Percentiles rank a stretch among this genome's conserved stretches.
Conservation (phyloP, 2,329 filamentous ascomycete genomes). For the Talaromyces sp. region DNA sequence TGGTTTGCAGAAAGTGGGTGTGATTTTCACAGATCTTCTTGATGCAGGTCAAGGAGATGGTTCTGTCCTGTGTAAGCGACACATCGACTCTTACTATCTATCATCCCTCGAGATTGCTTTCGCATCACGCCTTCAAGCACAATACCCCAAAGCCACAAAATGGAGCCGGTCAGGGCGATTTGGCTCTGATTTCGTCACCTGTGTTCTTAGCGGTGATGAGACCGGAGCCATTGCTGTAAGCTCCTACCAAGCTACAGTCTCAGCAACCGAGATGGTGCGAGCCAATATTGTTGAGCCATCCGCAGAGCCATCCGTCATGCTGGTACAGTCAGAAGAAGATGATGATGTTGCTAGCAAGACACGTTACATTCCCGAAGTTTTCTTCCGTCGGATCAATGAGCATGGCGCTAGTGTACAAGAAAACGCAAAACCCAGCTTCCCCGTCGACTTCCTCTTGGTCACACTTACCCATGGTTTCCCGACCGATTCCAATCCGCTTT, state of each 20-base stretch:
- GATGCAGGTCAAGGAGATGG: slow-evolving; percentile 81
- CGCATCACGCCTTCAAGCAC: slow-evolving; percentile 82
- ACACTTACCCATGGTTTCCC: slow-evolving; percentile 97
- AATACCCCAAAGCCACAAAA: slow-evolving; percentile 86
- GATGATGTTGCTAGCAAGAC: slow-evolving; percentile 68
- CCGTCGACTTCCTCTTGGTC: slow-evolving; percentile 93
- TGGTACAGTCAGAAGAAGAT: slow-evolving; percentile 90
- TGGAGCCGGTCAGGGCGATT: slow-evolving; percentile 96
- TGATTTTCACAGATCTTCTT: slow-evolving; percentile 91
- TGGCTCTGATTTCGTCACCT: slow-evolving; percentile 96
- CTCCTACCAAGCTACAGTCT: slow-evolving; percentile 92
- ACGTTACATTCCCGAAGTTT: slow-evolving; percentile 95
- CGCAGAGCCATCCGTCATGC: slow-evolving; percentile 88
- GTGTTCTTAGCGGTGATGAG: slow-evolving; percentile 90
- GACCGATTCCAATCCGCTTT: slow-evolving; percentile 73
- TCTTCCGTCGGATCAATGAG: slow-evolving; percentile 93
- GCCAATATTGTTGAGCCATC: slow-evolving; percentile 95
- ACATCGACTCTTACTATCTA: slow-evolving; percentile 92
- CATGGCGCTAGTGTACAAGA: slow-evolving; percentile 96
- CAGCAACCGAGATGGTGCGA: slow-evolving; percentile 94
- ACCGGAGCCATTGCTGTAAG: slow-evolving; percentile 85
- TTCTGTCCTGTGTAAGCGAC: slow-evolving; percentile 89
- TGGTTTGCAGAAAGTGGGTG: slow-evolving; percentile 83
- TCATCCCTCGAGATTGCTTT: slow-evolving; percentile 92
- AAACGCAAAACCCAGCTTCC: slow-evolving; percentile 94